Evolutionary conservation across 441 rosid genomes (phyloP).

Genomic region (Populus hybrid): DNA sequence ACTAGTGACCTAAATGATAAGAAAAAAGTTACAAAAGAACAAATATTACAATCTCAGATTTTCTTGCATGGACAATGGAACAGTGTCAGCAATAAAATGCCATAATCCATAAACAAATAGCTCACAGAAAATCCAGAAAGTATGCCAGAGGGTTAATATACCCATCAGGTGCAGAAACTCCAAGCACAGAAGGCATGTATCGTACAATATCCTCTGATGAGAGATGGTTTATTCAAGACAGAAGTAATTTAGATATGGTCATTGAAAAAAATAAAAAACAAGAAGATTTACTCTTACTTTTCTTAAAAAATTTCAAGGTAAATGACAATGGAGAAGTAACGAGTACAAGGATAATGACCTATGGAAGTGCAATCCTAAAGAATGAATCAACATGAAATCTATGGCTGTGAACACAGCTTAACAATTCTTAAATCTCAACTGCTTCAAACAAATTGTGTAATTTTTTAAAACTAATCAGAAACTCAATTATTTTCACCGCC

Average conservation of each 20-base stretch:
- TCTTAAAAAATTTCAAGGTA: not conserved
- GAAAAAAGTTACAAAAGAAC: slow-evolving; percentile 2
- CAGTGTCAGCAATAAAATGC: not conserved
- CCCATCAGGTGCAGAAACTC: not conserved
- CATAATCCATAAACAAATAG: slow-evolving; percentile 1
- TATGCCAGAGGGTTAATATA: too few relatives aligned
- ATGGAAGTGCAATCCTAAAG: too few relatives aligned
- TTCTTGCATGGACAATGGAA: too few relatives aligned
- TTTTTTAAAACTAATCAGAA: too few relatives aligned
- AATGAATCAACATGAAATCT: not conserved
- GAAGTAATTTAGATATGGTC: not conserved
- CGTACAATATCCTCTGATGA: not conserved
- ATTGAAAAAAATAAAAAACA: not conserved
- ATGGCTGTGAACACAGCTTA: not conserved
- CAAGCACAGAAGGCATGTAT: not conserved
- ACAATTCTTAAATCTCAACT: not conserved
- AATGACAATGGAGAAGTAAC: not conserved
- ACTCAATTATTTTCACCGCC: too few relatives aligned
- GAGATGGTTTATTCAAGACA: not conserved
- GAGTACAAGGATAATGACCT: not conserved
- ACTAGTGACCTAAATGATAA: slow-evolving; percentile 57
- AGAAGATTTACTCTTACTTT: too few relatives aligned
- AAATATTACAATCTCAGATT: not conserved
- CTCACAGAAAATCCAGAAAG: not conserved
- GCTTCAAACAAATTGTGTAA: not conserved